Evolutionary conservation across 768 basidiomycete genomes (phyloP), one percentile per base, ranked within the genome.

Genomic region (Pisolithus microcarpus): DNA sequence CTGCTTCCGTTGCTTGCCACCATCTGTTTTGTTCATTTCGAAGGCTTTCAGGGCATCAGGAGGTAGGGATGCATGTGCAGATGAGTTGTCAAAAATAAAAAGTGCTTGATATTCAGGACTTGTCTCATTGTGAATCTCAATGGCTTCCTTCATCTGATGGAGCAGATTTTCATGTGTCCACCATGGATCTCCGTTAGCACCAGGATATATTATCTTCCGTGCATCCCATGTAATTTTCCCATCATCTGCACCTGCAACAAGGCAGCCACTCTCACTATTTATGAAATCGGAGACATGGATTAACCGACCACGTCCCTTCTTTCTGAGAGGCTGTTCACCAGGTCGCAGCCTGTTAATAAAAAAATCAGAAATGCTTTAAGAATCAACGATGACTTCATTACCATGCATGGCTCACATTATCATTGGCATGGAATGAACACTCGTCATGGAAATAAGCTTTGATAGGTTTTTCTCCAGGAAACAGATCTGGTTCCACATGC

Each of bases 231-330:
- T 43, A 10, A 43, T 43, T 15, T 10, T 24, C 6, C 42, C 42
- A 24, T 31, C 31, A 11, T 4, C 10, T 4, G 3, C 11, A 1
- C 8, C 10, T 13, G 11, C 9, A 13, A 9, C 9, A 11, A 31
- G 31, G 3, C 31, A 11, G 2, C 73, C 69, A 46, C 52, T 63
- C 8, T 59, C 61, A 16, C 62, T 58, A 38, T 64, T 63, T 38
- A 75, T 67, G 46, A 73, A 74, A 28, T 68, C 72, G 5, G 70
- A 75, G 6, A 70, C 61, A 58, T 72, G 67, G 38, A 73, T 71
- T 1, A 71, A 46, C 0, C 57, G 52, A 2, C 72, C 70, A 6
- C 58, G 51, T 5, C 67, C 62, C 51, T 43, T 43, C 13, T 43
- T 43, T 6, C 23, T 9, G 9, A 43, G 13, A 11, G 21, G 13